Base-by-base conservation (phyloP, 768 basidiomycete species). In the Tephrocybe sp. region DNA sequence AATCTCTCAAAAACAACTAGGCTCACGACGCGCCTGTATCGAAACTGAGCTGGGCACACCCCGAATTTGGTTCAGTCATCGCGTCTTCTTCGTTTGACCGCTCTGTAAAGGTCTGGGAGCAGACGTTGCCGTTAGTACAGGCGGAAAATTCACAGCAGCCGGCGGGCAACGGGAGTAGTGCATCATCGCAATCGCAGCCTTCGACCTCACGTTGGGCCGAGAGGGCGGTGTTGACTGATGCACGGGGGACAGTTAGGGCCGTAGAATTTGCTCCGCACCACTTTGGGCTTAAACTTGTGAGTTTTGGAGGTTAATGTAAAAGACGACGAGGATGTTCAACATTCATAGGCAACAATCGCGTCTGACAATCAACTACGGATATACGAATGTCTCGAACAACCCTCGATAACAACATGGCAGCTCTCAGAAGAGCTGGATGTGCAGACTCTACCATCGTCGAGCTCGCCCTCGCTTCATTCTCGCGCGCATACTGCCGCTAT, bases 1-100 rank as follows among this genome's bases (percentile, higher is more conserved):
- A 34, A 44, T 15, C 6, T 45, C 24, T 45, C 23, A 36, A 25
- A 25, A 16, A 19, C n/a, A n/a, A 36, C 59, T 18, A 95, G 91
- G 95, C 94, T n/a, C 94, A 97, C 64, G 92, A 95, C 60, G 93
- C 93, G 13, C 83, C 94, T 0, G 77, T 97, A 30, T 82, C 91
- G 7, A 85, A 79, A 64, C 58, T 97, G 12, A 80, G 80, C 45
- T 98, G 93, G 90, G 92, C 92, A 1, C 93, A 94, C 62, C 93
- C 95, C 4, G 86, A 94, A 65, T 94, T 93, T 51, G 94, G 93
- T 3, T 80, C 83, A 1, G 80, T 97, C 45, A 73, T 98, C 47
- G 92, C 92, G 0, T 91, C 89, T 3, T 81, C 84, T 4, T 92
- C 88, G 1, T 93, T 94, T 59, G 95, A 97, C 68, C 79, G 94